phyloP scores from a whole-genome alignment of 2,329 filamentous ascomycete genomes.

The Rhytidhysteron rufulum region DNA sequence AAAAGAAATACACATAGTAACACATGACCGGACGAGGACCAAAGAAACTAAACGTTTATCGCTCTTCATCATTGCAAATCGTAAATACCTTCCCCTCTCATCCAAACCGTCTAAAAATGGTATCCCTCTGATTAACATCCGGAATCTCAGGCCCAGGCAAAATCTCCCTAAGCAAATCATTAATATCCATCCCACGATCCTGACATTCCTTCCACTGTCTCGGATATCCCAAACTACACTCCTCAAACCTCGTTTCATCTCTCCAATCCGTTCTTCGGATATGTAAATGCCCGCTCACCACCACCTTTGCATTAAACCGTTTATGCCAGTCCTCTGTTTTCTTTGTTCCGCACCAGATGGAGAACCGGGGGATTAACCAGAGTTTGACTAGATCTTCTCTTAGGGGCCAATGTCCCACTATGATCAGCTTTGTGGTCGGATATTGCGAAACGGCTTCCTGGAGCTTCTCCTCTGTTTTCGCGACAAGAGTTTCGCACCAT shows the following conservation, averaged over 20 bases:
- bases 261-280: constrained; percentile 46
- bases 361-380: constrained; percentile 41
- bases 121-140: constrained; percentile 14
- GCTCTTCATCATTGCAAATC: too few species aligned
- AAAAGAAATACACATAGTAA: too few species aligned
- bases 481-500: constrained; percentile 43
- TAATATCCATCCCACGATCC: constrained; percentile 41
- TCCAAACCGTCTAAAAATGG: constrained; percentile 17
- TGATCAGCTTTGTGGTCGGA: constrained; percentile 36
- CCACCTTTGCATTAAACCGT: constrained; percentile 44
- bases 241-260: constrained; percentile 45
- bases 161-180: constrained; percentile 44
- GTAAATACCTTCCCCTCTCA: not conserved
- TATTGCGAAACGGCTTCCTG: constrained; percentile 24
- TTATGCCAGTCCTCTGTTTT: constrained; percentile 46
- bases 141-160: constrained; percentile 39
- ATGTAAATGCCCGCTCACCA: constrained; percentile 46
- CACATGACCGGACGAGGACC: too few species aligned
- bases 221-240: constrained; percentile 46
- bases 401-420: constrained; percentile 47
- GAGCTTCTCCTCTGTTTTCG: constrained; percentile 40
- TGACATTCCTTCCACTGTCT: constrained; percentile 44
- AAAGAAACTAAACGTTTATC: too few species aligned
- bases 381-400: constrained; percentile 43
- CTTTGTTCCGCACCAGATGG: constrained; percentile 46